Percentiles rank a stretch among this genome's conserved stretches.
phyloP scores from a whole-genome alignment of 2,329 filamentous ascomycete genomes.

The Alternaria atra region DNA sequence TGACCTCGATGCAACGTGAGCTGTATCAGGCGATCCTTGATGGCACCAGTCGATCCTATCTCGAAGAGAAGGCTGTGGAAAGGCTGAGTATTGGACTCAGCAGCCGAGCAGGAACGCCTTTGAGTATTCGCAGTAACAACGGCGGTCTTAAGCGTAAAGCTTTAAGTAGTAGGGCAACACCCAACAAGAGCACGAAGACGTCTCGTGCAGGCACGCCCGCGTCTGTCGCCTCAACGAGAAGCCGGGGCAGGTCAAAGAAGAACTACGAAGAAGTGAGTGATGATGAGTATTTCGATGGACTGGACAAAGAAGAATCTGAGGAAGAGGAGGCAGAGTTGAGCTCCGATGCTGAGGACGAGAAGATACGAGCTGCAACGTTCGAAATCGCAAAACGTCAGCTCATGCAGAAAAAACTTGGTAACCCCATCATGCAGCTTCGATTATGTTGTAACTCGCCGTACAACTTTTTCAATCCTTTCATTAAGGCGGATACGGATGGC shows the following conservation, averaged over 20 bases:
- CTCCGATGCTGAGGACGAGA: conserved; percentile 66
- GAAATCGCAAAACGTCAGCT: conserved; percentile 88
- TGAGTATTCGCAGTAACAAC: conserved; percentile 54
- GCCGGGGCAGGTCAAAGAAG: conserved; percentile 64
- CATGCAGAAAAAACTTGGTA: conserved; percentile 89
- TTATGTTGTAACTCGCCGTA: conserved; percentile 93
- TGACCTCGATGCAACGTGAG: conserved; percentile 90
- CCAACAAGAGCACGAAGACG: conserved; percentile 77
- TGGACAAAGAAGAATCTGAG: conserved; percentile 67
- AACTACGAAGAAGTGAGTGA: conserved; percentile 79
- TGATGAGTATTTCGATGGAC: conserved; percentile 80
- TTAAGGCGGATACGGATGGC: conserved; percentile 58
- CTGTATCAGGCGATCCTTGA: conserved; percentile 80
- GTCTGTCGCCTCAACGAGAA: conserved; percentile 60
- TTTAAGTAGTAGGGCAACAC: conserved; percentile 55
- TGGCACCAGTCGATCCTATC: conserved; percentile 60
- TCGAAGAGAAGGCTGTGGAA: conserved; percentile 81
- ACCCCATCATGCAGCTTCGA: conserved; percentile 89
- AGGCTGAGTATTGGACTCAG: conserved; percentile 60
- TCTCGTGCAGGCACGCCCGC: conserved; percentile 78
- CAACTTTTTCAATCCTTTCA: conserved; percentile 94
- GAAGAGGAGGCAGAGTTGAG: conserved; percentile 53
- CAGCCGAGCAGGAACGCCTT: conserved; percentile 59
- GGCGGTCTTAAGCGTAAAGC: conserved; percentile 67
- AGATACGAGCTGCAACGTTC: conserved; percentile 71